Conservation (phyloP, 176 grass and related monocot species). For the Alloteropsis semialata region DNA sequence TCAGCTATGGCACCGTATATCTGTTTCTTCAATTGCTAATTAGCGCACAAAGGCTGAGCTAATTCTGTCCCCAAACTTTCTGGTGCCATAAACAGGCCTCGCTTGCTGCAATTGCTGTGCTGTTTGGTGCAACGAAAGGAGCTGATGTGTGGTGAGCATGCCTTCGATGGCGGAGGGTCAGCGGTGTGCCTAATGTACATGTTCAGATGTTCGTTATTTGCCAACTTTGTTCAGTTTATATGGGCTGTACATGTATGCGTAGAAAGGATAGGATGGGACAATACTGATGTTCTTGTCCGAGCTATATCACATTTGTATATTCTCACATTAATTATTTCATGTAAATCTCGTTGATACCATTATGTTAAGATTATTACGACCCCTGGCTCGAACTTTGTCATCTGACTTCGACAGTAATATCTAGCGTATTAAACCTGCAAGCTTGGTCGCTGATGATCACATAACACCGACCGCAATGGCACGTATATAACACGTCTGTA, state of each 20-base stretch:
- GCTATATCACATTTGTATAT: constrained; percentile 12
- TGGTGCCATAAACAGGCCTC: constrained; percentile 55
- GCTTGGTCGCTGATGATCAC: not conserved
- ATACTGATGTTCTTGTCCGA: not conserved
- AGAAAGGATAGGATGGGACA: not conserved
- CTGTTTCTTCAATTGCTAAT: not conserved
- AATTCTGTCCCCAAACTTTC: constrained; percentile 21
- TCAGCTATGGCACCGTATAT: not conserved
- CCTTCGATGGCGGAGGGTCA: not conserved
- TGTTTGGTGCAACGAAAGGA: constrained; percentile 66
- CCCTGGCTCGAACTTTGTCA: not conserved
- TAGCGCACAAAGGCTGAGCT: not conserved
- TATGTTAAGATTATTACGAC: not conserved
- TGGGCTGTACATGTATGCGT: constrained; percentile 40
- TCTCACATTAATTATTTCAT: not conserved
- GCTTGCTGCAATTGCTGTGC: constrained; percentile 56
- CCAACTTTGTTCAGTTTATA: not conserved
- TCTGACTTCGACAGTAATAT: not conserved
- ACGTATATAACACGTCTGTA: no score
- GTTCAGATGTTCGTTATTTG: constrained; percentile 23
- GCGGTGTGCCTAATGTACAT: constrained; percentile 25
- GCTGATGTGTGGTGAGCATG: constrained; percentile 54
- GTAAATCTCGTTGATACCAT: not conserved
- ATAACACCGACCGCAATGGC: no score
- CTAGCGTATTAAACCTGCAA: not conserved